Percentiles rank a stretch among this genome's conserved stretches.
phyloP scores from a whole-genome alignment of 345 rosid genomes.

The Euphorbia tirucalli region DNA sequence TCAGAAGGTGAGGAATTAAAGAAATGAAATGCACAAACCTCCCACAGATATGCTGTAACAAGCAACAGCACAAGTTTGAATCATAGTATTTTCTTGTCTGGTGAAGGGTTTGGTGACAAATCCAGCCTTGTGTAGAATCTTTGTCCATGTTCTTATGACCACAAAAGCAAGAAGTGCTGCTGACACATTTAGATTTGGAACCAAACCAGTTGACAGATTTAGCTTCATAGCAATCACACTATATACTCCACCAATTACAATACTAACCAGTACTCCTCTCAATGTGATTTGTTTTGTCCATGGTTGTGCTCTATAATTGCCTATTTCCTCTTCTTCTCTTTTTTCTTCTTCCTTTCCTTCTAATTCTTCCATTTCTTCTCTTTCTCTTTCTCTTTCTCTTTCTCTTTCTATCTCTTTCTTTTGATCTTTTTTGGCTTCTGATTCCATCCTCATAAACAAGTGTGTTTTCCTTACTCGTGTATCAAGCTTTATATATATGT shows the following conservation, averaged over 20 bases:
- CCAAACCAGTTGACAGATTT: slow-evolving; percentile 74
- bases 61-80: slow-evolving; percentile 92
- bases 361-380: slow-evolving; percentile 27
- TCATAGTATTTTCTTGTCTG: slow-evolving; percentile 90
- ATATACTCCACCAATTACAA: slow-evolving; percentile 64
- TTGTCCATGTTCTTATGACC: slow-evolving; percentile 73
- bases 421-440: slow-evolving; percentile 23
- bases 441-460: slow-evolving; percentile 22
- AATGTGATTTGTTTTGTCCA: slow-evolving; percentile 76
- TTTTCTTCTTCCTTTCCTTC: slow-evolving; percentile 33
- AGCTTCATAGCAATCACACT: slow-evolving; percentile 90
- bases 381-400: slow-evolving; percentile 33
- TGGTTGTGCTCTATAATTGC: slow-evolving; percentile 42
- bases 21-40: too few species aligned
- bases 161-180: slow-evolving; percentile 89
- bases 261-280: slow-evolving; percentile 71
- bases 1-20: too few species aligned
- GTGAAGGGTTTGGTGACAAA: slow-evolving; percentile 68
- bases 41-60: slow-evolving; percentile 89
- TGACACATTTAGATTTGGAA: slow-evolving; percentile 79
- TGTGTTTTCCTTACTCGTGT: background rate
- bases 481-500: background rate
- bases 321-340: slow-evolving; percentile 1
- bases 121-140: slow-evolving; percentile 65
- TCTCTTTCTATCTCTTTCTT: slow-evolving; percentile 31